phyloP scores from a whole-genome alignment of 106 monocot species.

The Narthecium ossifragum region DNA sequence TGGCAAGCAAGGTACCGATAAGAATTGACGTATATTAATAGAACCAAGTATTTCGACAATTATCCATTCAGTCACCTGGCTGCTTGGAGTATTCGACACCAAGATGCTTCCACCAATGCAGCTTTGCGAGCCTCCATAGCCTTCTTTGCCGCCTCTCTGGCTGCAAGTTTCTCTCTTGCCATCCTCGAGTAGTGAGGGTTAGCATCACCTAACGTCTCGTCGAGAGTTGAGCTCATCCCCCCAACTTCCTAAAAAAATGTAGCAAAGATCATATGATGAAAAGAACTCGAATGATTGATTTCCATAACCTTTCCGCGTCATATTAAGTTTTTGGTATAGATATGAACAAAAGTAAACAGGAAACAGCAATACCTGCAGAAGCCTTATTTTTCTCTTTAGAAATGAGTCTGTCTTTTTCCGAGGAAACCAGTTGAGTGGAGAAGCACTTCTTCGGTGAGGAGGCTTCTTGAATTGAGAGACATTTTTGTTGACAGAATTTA shows the following conservation, averaged over 20 bases:
- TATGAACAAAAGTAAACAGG: background rate
- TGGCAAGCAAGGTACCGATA: no score
- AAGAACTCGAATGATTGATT: background rate
- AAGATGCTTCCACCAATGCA: slow-evolving; percentile 91
- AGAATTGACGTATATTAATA: no score
- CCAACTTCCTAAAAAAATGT: slow-evolving; percentile 42
- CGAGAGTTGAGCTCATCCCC: slow-evolving; percentile 70
- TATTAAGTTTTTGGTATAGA: no score
- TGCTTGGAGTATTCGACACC: slow-evolving; percentile 83
- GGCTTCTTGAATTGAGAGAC: slow-evolving; percentile 68
- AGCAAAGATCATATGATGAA: background rate
- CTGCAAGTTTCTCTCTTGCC: slow-evolving; percentile 84
- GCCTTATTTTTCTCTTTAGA: slow-evolving; percentile 76
- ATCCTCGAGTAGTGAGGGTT: slow-evolving; percentile 88
- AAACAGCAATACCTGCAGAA: slow-evolving; percentile 52
- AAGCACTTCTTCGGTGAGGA: slow-evolving; percentile 43
- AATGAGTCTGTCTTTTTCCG: slow-evolving; percentile 76
- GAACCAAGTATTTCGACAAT: no score
- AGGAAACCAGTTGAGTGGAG: slow-evolving; percentile 82
- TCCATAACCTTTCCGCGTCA: no score
- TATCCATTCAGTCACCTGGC: slow-evolving; percentile 42
- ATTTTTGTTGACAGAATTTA: slow-evolving; percentile 46
- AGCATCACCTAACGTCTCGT: slow-evolving; percentile 64
- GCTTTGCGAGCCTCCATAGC: slow-evolving; percentile 77
- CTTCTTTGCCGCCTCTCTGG: slow-evolving; percentile 64